Conservation (phyloP, 208 protist genomes). For the Perkinsela sp. region DNA sequence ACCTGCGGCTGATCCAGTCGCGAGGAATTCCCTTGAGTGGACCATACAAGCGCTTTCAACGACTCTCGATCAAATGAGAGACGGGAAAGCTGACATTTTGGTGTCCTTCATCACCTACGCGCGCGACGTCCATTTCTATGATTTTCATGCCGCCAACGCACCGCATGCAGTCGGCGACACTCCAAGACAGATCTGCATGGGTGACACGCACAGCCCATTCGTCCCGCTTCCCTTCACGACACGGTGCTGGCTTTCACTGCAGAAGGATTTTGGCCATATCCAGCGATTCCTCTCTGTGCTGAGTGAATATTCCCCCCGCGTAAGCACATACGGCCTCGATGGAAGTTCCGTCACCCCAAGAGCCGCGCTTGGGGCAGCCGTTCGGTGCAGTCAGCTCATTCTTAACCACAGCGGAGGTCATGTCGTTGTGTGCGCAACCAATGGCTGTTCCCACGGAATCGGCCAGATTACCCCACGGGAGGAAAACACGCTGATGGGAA, state of each 20-base stretch:
- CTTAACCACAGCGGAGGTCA: constrained; percentile 36
- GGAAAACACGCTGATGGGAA: constrained; percentile 43
- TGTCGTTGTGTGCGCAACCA: constrained; percentile 20
- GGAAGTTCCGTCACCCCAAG: constrained; percentile 12
- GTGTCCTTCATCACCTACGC: constrained; percentile 63
- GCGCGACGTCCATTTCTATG: constrained; percentile 57
- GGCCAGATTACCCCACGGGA: constrained; percentile 31
- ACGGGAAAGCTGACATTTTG: constrained; percentile 19
- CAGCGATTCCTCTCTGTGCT: constrained; percentile 10
- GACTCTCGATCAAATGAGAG: constrained; percentile 31
- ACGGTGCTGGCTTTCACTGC: constrained; percentile 55
- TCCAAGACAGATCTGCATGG: constrained; percentile 7
- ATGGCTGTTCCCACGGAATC: constrained; percentile 24
- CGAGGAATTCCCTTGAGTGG: neutral
- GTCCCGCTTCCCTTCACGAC: constrained; percentile 58
- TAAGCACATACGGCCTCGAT: too few relatives aligned
- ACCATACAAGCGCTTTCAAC: constrained; percentile 6
- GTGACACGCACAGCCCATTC: constrained; percentile 53
- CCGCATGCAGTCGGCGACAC: constrained; percentile 17
- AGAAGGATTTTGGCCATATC: constrained; percentile 20
- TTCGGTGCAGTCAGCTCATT: constrained; percentile 35
- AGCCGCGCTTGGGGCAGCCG: constrained; percentile 32
- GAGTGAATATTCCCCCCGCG: neutral
- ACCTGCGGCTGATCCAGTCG: constrained; percentile 20
- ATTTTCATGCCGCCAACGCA: constrained; percentile 27